A percentile compares a stretch with the other conserved stretches of the same genome.
Conservation (phyloP, 116 monocot genomes). For the Papilionanthe hybrid region DNA sequence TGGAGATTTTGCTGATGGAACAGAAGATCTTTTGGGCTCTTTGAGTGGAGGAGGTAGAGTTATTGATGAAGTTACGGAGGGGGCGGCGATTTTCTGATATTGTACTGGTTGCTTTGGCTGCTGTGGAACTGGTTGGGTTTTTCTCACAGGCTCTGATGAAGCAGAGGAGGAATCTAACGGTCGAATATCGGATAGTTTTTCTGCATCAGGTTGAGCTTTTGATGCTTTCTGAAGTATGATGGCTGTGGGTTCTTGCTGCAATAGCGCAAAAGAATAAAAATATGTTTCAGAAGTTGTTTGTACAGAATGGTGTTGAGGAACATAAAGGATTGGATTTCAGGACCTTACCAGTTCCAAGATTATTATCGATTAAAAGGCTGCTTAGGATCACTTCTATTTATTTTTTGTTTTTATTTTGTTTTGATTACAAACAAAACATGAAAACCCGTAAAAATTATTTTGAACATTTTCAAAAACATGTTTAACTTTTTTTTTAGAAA, state of each 20-base stretch:
- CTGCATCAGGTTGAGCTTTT: constrained; percentile 30
- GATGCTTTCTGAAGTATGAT: constrained; percentile 31
- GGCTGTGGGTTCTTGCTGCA: constrained; percentile 21
- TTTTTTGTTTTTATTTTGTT: no score
- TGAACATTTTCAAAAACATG: no score
- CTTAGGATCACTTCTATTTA: no score
- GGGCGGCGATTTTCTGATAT: not conserved
- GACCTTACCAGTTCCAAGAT: no score
- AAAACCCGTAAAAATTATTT: no score
- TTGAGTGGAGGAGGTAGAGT: not conserved
- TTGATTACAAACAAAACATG: no score
- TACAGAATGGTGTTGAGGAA: no score
- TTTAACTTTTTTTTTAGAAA: no score
- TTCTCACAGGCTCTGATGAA: constrained; percentile 27
- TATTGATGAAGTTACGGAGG: not conserved
- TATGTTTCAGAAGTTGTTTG: not conserved
- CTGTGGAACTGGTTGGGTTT: constrained; percentile 18
- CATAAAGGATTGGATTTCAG: no score
- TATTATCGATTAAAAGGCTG: no score
- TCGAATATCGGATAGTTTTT: constrained; percentile 9
- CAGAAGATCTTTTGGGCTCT: constrained; percentile 12
- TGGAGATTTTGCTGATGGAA: constrained; percentile 11
- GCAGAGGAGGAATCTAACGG: constrained; percentile 27
- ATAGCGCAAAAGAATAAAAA: not conserved
- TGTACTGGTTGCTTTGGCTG: constrained; percentile 25